Conservation (phyloP, 306 rosid genomes). For the Cucurbita argyrosperma region DNA sequence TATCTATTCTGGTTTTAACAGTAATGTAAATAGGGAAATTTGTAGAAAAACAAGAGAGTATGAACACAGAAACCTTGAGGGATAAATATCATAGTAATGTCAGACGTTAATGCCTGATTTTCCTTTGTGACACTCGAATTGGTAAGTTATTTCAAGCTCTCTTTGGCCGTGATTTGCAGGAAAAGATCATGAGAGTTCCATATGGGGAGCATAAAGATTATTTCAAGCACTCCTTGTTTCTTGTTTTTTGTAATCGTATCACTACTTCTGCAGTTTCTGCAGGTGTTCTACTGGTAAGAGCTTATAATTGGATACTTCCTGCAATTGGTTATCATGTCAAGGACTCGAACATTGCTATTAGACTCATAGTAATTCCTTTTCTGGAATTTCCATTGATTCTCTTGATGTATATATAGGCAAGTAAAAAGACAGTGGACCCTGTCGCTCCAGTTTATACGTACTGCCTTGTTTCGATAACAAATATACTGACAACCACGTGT, state of each 20-base stretch:
- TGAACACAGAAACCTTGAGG: not conserved
- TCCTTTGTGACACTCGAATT: too few relatives aligned
- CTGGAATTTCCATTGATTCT: not conserved
- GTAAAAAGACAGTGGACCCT: constrained; percentile 58
- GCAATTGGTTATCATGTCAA: not conserved
- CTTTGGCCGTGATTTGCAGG: constrained; percentile 35
- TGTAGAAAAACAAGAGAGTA: not conserved
- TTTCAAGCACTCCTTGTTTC: constrained; percentile 67
- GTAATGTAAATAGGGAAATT: not conserved
- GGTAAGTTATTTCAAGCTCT: not conserved
- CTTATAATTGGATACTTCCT: not conserved
- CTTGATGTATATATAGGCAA: constrained; percentile 28
- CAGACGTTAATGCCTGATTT: not conserved
- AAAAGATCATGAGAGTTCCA: constrained; percentile 93
- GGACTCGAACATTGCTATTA: not conserved
- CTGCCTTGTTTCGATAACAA: constrained; percentile 62
- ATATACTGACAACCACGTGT: constrained; percentile 87
- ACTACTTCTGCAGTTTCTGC: constrained; percentile 87
- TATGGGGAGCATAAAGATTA: constrained; percentile 62
- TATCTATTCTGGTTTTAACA: not conserved
- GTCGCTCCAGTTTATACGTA: constrained; percentile 90
- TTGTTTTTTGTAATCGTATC: constrained; percentile 91
- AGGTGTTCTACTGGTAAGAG: constrained; percentile 55
- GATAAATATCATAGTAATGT: not conserved
- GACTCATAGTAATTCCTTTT: not conserved